These are phyloP conservation scores for Penicilliopsis zonata DNA, from an alignment of 495 filamentous ascomycete species.

Conservation along the genomic window DNA sequence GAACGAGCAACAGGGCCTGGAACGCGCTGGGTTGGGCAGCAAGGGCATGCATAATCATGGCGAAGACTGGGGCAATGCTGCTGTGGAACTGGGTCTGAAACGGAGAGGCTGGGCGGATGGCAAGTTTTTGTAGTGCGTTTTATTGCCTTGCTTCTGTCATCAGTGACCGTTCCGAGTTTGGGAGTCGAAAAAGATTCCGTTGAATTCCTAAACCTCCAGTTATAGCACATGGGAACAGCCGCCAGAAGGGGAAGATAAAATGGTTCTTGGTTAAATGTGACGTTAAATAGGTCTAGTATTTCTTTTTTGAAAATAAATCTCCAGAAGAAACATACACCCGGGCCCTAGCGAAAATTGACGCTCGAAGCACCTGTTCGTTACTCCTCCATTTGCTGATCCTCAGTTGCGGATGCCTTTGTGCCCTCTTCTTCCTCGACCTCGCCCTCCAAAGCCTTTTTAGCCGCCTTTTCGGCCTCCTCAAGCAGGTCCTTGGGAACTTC, in stretches of 20 bases:
- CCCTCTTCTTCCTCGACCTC: slow-evolving; percentile 65
- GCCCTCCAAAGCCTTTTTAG: slow-evolving; percentile 57
- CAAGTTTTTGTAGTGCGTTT: slow-evolving; percentile 23
- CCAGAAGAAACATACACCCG: too few species aligned
- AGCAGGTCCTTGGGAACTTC: slow-evolving; percentile 80
- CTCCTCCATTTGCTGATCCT: slow-evolving; percentile 67
- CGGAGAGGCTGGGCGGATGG: slow-evolving; percentile 34
- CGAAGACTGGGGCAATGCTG: slow-evolving; percentile 71
- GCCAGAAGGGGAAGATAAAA: too few species aligned
- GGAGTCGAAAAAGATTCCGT: too few species aligned
- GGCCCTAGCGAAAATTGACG: too few species aligned
- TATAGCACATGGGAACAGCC: too few species aligned
- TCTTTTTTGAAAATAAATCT: too few species aligned
- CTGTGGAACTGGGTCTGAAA: slow-evolving; percentile 38
- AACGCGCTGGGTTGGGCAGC: slow-evolving; percentile 62
- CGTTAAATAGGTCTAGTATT: too few species aligned
- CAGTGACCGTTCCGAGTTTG: too few species aligned
- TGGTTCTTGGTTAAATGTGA: too few species aligned
- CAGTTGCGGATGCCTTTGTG: slow-evolving; percentile 32
- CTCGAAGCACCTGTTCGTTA: slow-evolving; percentile 25
- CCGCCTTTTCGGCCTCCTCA: slow-evolving; percentile 81
- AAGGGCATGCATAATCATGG: slow-evolving; percentile 65
- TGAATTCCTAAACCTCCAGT: too few species aligned
- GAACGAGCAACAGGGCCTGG: slow-evolving; percentile 74
- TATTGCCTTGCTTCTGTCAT: too few species aligned